phyloP scores from a whole-genome alignment of 2,329 filamentous ascomycete species.

The Dendrostoma leiphaemia region DNA sequence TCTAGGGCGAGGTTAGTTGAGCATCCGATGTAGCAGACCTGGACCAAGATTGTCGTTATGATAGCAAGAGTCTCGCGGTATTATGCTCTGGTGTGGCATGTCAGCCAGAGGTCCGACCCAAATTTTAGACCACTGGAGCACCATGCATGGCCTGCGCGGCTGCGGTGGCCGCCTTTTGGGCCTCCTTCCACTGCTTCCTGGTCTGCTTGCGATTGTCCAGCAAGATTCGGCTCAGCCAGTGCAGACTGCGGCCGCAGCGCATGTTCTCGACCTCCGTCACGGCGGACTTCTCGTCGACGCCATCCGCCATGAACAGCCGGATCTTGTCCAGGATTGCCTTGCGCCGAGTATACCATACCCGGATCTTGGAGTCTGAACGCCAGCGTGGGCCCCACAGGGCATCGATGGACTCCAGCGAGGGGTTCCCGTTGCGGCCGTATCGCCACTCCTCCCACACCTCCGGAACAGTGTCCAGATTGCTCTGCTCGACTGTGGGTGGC shows the following conservation, averaged over 20 bases:
- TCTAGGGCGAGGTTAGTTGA: background rate
- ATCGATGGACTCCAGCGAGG: conserved; percentile 34
- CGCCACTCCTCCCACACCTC: conserved; percentile 37
- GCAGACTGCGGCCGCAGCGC: conserved; percentile 34
- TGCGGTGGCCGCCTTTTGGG: conserved; percentile 19
- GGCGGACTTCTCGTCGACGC: conserved; percentile 33
- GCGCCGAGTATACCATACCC: conserved; percentile 36
- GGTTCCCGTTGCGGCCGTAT: conserved; percentile 34
- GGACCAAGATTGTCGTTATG: background rate
- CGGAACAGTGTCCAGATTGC: conserved; percentile 32
- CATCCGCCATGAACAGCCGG: conserved; percentile 34
- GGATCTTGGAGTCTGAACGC: conserved; percentile 34
- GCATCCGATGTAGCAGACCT: background rate
- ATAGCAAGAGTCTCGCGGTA: background rate
- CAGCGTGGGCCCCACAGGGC: conserved; percentile 34
- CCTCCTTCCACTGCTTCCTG: conserved; percentile 20
- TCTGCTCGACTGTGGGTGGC: conserved; percentile 33
- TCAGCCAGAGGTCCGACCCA: background rate
- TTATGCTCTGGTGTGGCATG: background rate
- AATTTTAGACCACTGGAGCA: background rate
- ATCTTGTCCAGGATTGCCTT: conserved; percentile 40
- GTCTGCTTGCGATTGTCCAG: conserved; percentile 34
- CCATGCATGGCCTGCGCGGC: conserved; percentile 14
- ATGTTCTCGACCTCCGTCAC: conserved; percentile 34
- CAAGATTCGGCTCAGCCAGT: conserved; percentile 35